phyloP scores from a whole-genome alignment of 176 grass and related monocot species.

The Triticum turgidum region DNA sequence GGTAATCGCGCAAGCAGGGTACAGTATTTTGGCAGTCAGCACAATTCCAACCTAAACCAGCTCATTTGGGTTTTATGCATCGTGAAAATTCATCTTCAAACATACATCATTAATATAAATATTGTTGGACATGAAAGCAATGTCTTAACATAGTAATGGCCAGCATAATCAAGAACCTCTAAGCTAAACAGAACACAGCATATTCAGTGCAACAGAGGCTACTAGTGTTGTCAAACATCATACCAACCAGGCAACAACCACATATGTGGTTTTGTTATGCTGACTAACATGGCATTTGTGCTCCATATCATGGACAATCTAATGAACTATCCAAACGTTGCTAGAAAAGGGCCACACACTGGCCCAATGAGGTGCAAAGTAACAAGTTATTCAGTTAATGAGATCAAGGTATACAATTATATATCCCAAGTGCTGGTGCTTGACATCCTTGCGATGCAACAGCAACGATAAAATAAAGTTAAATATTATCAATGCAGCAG shows the following conservation, averaged over 20 bases:
- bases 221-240: neutral
- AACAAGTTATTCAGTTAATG: neutral
- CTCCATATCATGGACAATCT: neutral
- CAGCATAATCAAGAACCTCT: neutral
- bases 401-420: neutral
- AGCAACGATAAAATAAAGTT: neutral
- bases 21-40: neutral
- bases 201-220: neutral
- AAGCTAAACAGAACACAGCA: conserved; percentile 5
- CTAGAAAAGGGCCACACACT: neutral
- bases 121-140: neutral
- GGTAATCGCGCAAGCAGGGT: neutral
- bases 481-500: neutral
- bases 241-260: neutral
- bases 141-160: neutral
- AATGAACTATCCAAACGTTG: neutral
- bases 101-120: neutral
- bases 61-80: neutral
- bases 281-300: neutral
- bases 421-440: neutral
- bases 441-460: neutral
- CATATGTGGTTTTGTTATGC: neutral
- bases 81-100: neutral
- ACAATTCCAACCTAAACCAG: neutral
- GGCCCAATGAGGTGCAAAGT: neutral